Conservation (phyloP, 148 eudicot genomes). For the Diospyros kaki region DNA sequence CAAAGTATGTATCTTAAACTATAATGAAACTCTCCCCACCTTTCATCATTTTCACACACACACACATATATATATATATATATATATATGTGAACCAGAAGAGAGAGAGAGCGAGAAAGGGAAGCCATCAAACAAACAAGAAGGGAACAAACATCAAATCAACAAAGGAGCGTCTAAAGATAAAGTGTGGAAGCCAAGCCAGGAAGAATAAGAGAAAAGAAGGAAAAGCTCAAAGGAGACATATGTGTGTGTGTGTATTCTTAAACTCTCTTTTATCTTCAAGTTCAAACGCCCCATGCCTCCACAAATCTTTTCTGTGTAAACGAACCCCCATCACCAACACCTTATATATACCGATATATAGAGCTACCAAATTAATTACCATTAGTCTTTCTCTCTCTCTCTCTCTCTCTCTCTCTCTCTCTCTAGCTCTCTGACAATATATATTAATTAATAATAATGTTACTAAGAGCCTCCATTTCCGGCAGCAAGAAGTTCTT, state of each 20-base stretch:
- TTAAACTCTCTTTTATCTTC: background rate
- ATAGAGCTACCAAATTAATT: background rate
- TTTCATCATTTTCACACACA: background rate
- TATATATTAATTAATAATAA: background rate
- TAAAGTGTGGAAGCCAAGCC: background rate
- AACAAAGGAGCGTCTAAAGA: constrained; percentile 7
- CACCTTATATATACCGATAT: background rate
- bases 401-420: background rate
- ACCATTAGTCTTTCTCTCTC: too few relatives aligned
- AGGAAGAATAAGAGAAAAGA: constrained; percentile 3
- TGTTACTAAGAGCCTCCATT: constrained; percentile 45
- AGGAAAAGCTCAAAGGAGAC: background rate
- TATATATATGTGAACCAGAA: too few relatives aligned
- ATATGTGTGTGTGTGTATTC: too few relatives aligned
- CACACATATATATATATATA: background rate
- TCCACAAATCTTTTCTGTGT: background rate
- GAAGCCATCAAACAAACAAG: constrained; percentile 4
- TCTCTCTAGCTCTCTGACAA: background rate
- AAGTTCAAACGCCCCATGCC: constrained; percentile 9
- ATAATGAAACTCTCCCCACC: constrained; percentile 27
- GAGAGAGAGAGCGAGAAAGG: background rate
- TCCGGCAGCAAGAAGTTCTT: constrained; percentile 59
- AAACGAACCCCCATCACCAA: background rate
- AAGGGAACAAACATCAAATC: constrained; percentile 5
- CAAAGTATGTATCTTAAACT: constrained; percentile 16